Percentiles rank a stretch among this genome's conserved stretches.
These are phyloP conservation scores for Sphagnum magellanicum DNA, from an alignment of 228 moss, liverwort and hornwort genomes.

Conservation along the genomic window DNA sequence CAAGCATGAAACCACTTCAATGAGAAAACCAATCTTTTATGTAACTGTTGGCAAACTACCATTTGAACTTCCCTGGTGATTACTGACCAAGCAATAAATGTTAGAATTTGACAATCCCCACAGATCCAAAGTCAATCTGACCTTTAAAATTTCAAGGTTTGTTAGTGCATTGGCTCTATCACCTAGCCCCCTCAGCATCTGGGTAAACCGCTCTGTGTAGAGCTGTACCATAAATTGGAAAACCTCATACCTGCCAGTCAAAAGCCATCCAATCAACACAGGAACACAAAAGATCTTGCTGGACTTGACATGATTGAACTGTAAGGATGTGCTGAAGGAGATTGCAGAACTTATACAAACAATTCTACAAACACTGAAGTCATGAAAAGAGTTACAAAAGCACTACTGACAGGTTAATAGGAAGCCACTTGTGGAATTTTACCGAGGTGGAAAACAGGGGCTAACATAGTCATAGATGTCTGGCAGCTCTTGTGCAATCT, in stretches of 20 bases:
- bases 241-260: constrained; percentile 72
- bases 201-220: constrained; percentile 96
- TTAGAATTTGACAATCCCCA: too few species aligned
- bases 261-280: not conserved
- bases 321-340: too few species aligned
- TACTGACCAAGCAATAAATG: too few species aligned
- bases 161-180: constrained; percentile 81
- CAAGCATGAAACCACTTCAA: too few species aligned
- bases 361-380: too few species aligned
- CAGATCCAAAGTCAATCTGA: constrained; percentile 3
- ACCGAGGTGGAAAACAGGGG: constrained; percentile 94
- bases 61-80: too few species aligned
- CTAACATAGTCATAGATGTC: constrained; percentile 92
- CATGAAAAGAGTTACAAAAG: too few species aligned
- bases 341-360: too few species aligned
- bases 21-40: too few species aligned
- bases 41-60: too few species aligned
- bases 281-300: not conserved
- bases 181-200: constrained; percentile 94
- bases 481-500: constrained; percentile 92
- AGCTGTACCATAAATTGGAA: constrained; percentile 96
- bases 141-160: constrained; percentile 95
- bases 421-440: constrained; percentile 2
- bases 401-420: too few species aligned
- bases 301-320: too few species aligned